Evolutionary conservation across 2,329 filamentous ascomycete genomes (phyloP), one percentile per base, ranked within the genome.

Genomic region (Tothia fuscella): DNA sequence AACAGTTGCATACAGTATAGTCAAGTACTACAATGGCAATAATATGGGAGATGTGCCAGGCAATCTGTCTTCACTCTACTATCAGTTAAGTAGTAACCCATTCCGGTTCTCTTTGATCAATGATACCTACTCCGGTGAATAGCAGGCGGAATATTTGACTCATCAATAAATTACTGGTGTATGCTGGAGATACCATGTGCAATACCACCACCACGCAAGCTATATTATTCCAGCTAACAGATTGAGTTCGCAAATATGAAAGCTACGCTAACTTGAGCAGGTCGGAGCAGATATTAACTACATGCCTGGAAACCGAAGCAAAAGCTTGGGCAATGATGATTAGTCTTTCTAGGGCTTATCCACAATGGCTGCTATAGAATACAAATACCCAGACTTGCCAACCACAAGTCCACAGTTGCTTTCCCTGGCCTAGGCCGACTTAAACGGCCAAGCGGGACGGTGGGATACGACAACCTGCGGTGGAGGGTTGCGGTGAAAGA

Each of bases 21-120:
- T 81, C 66, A 66, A 66, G 28, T 80, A 75, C 56, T 83, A 82
- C 58, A 68, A 65, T 2, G 78, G 78, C 37, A 79, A 79, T 51
- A 60, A 65, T 24, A 69, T 67, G n/a, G 65, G 70, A 33, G 68
- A 75, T 59, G 68, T 70, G 6, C 68, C 79, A 30, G 77, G 70
- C 40, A 72, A 81, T 49, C 67, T 64, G 38, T 61, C 61, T 25
- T 53, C 55, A 24, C 61, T 60, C 7, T 64, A 64, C 52, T 64
- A 62, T 78, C 36, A 78, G 79, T 51, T 60, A 65, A 24, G 69
- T 70, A 33, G 68, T 75, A 59, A n/a, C n/a, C n/a, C n/a, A 68
- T 69, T 7, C 68, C 78, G 30, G 76, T 68, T 40, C 72, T 80
- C 49, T 67, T 62, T 36, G 58, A 59, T 22, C 51, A 56, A 26